phyloP scores from a whole-genome alignment of 2,329 filamentous ascomycete genomes.

The Xylariaceae sp. region DNA sequence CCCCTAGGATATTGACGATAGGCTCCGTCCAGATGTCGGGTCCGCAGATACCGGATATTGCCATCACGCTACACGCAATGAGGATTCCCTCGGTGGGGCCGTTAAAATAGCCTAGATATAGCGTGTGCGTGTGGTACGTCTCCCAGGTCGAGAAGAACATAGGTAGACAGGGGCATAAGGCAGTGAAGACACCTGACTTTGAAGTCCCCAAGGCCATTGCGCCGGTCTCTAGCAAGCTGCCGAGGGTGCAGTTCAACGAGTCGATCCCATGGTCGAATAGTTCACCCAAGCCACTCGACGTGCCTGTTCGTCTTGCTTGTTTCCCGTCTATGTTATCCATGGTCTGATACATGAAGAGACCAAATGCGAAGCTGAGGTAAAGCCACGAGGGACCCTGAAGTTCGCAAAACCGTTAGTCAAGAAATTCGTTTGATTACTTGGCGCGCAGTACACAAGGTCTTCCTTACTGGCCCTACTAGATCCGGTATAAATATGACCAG shows the following conservation, averaged over 20 bases:
- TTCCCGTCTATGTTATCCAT: constrained; percentile 99
- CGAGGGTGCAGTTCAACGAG: constrained; percentile 94
- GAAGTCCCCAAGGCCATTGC: constrained; percentile 90
- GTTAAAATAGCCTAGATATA: constrained; percentile 96
- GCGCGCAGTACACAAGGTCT: not conserved
- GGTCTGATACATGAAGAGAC: constrained; percentile 98
- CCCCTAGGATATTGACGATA: constrained; percentile 69
- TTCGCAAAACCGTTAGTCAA: constrained; percentile 15
- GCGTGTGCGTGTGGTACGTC: constrained; percentile 96
- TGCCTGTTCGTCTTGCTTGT: constrained; percentile 91
- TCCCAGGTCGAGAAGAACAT: constrained; percentile 99
- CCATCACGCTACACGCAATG: constrained; percentile 84
- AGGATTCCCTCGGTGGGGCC: constrained; percentile 94
- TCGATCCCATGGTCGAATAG: constrained; percentile 99
- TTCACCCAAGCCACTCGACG: constrained; percentile 91
- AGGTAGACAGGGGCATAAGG: constrained; percentile 84
- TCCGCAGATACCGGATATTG: constrained; percentile 83
- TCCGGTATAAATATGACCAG: constrained; percentile 85
- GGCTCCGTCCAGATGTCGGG: constrained; percentile 83
- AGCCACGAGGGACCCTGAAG: constrained; percentile 81
- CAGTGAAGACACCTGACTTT: constrained; percentile 85
- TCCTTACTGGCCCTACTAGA: constrained; percentile 79
- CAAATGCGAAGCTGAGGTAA: constrained; percentile 93
- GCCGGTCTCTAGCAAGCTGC: constrained; percentile 85
- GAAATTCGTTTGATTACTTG: not conserved